Base-by-base conservation (phyloP, 2,329 filamentous ascomycete species). In the Pseudogymnoascus pannorum region DNA sequence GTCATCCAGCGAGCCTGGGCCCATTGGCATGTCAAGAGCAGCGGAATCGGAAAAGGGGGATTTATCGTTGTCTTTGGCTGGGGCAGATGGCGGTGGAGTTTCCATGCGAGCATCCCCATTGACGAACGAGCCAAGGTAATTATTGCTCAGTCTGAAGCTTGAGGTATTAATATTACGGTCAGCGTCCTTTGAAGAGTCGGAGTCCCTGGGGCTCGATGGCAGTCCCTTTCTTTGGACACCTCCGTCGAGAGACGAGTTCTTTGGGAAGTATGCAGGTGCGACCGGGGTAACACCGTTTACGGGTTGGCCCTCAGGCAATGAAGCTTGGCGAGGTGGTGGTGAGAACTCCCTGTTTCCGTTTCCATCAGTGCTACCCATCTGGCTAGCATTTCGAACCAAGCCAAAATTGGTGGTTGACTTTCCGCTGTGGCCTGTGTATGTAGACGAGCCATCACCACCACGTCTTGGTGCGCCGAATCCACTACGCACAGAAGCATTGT, bases 401-500 rank as follows among this genome's bases (percentile, higher is more conserved):
- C 40, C 40, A 6, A 44, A 44, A 3, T 18, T 20, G 8, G 40
- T n/a, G 4, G 40, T 44, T n/a, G 40, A 44, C 40, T 44, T 44
- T n/a, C 40, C 40, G 24, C 40, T 44, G 20, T 44, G 40, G 18
- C 48, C 48, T 75, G 24, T 57, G n/a, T 79, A 79, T 42, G 77
- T 68, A 0, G 81, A 80, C 2, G 78, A 76, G n/a, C 72, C 69
- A 38, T 73, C 40, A 42, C 64, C 36, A 79, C 76, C n/a, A n/a
- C n/a, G 63, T 24, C 40, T 44, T 44, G 40, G 40, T 73, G 71
- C 69, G 69, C 71, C 72, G 5, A 66, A 75, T 67, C 79, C 76
- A 5, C 84, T 86, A 58, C 79, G 78, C 64, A 86, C 71, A 9
- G 84, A 87, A 14, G 74, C 79, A 59, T 75, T 76, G 62, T 87